These are phyloP conservation scores for Parasitella parasitica DNA, from an alignment of 371 early-diverging fungal genomes.

Conservation along the genomic window DNA sequence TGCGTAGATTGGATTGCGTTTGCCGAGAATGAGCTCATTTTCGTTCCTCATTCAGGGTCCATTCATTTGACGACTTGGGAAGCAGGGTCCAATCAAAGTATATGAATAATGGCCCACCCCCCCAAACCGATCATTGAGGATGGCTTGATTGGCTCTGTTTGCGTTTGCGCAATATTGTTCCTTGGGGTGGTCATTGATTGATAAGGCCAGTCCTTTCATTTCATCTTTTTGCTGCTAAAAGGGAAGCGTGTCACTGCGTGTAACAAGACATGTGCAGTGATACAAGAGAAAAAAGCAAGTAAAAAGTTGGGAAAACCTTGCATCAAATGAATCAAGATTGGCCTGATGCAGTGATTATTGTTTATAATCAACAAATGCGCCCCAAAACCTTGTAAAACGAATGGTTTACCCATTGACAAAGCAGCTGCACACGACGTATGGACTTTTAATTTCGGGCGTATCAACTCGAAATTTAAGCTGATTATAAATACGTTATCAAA, in stretches of 20 bases:
- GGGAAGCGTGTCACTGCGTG: slow-evolving; percentile 4
- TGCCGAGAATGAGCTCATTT: no score
- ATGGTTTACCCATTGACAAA: no score
- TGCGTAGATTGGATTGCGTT: no score
- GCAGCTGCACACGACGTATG: no score
- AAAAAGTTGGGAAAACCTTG: not conserved
- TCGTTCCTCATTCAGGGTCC: not conserved
- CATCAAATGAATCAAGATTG: not conserved
- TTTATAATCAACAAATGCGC: not conserved
- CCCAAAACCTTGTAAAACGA: no score
- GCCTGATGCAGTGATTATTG: no score
- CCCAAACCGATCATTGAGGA: not conserved
- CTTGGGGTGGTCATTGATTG: not conserved
- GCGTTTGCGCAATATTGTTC: slow-evolving; percentile 1
- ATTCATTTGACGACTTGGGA: not conserved
- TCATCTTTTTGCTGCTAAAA: not conserved
- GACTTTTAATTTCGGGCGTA: not conserved
- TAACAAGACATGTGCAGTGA: not conserved
- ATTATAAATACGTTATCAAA: not conserved
- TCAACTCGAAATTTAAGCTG: not conserved
- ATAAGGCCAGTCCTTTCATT: not conserved
- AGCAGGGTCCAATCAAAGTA: slow-evolving; percentile 1
- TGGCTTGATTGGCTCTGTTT: not conserved
- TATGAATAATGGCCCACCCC: not conserved
- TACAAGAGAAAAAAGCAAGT: not conserved